A percentile compares a stretch with the other conserved stretches of the same genome.
Conservation (phyloP, 2,329 filamentous ascomycete species). For the Phialemoniopsis sp. region DNA sequence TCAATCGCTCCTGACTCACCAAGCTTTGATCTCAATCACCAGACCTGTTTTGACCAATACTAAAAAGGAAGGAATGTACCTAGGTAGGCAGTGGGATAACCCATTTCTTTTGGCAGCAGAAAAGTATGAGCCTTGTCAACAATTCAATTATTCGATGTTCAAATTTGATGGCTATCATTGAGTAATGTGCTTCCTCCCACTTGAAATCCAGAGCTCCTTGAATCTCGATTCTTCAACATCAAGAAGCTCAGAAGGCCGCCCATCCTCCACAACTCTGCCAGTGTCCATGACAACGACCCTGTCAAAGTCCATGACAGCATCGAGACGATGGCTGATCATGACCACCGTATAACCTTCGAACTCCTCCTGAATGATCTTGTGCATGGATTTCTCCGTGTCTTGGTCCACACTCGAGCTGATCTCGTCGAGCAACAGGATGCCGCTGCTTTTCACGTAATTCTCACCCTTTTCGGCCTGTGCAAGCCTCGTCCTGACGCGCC, state of each 20-base stretch:
- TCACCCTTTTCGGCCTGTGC: conserved; percentile 2
- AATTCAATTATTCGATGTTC: too few relatives aligned
- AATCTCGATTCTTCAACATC: conserved; percentile 1
- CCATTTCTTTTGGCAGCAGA: too few relatives aligned
- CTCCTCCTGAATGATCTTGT: conserved; percentile 31
- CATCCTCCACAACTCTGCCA: conserved; percentile 39
- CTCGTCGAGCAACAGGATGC: conserved; percentile 35
- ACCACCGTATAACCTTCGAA: conserved; percentile 47
- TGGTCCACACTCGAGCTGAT: conserved; percentile 36
- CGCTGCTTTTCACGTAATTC: conserved; percentile 7
- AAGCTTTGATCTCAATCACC: too few relatives aligned
- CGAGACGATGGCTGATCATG: conserved; percentile 40
- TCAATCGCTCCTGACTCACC: too few relatives aligned
- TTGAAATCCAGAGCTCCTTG: conserved; percentile 4
- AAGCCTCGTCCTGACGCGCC: conserved; percentile 10
- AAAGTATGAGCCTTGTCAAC: too few relatives aligned
- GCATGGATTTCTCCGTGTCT: conserved; percentile 35
- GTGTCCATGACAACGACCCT: conserved; percentile 45
- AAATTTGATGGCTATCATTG: too few relatives aligned
- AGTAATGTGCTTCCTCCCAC: too few relatives aligned
- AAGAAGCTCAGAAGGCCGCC: conserved; percentile 9
- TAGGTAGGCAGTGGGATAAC: too few relatives aligned
- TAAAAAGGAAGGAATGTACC: too few relatives aligned
- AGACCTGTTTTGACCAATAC: too few relatives aligned
- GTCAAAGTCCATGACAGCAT: conserved; percentile 50